phyloP scores from a whole-genome alignment of 306 rosid genomes.

The Acacia confusa region DNA sequence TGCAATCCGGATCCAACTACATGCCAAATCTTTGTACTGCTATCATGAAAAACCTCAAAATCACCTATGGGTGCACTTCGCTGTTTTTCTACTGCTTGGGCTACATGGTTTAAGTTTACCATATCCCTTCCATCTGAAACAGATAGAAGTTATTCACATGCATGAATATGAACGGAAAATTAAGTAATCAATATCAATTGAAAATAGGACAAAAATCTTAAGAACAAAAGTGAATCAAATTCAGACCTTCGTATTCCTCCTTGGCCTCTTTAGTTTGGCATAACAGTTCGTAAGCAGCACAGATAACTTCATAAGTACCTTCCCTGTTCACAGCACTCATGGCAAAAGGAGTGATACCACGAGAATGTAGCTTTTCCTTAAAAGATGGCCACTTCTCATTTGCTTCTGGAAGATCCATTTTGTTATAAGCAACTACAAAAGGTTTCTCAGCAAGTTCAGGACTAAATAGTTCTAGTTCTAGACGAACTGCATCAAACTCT shows the following conservation, averaged over 20 bases:
- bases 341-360: conserved; percentile 72
- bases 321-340: conserved; percentile 85
- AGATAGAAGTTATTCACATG: conserved; percentile 35
- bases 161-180: conserved; percentile 11
- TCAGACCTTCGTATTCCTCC: conserved; percentile 59
- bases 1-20: conserved; percentile 85
- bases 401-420: conserved; percentile 99
- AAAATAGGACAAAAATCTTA: conserved; percentile 5
- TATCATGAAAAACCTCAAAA: conserved; percentile 74
- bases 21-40: conserved; percentile 60
- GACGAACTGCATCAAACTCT: conserved; percentile 91
- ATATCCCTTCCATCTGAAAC: conserved; percentile 53
- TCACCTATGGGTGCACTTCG: conserved; percentile 78
- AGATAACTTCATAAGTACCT: conserved; percentile 75
- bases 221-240: conserved; percentile 22
- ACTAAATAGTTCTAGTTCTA: conserved; percentile 83
- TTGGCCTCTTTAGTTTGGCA: conserved; percentile 48
- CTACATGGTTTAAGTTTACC: conserved; percentile 65
- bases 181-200: conserved; percentile 1
- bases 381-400: conserved; percentile 77
- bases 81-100: conserved; percentile 64
- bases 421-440: conserved; percentile 80
- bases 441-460: conserved; percentile 95
- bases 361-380: conserved; percentile 66
- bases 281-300: conserved; percentile 70